Evolutionary conservation across 495 filamentous ascomycete genomes (phyloP), one percentile per base, ranked within the genome.

Genomic region (Cryomyces minteri): DNA sequence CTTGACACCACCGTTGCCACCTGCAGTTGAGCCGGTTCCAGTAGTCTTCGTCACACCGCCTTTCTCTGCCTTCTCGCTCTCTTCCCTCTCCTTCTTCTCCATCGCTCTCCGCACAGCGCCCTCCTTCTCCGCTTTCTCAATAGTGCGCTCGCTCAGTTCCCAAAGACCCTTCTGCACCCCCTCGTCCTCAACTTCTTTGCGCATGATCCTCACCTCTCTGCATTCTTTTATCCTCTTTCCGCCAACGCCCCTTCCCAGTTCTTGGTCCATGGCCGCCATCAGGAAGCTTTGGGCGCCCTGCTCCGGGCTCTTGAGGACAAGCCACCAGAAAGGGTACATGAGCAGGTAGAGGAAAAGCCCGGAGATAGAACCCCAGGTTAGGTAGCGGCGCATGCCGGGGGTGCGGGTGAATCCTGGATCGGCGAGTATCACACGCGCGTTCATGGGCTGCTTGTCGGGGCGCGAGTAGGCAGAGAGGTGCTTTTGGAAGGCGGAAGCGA

Each of bases 271-370:
- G 3, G 77, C 76, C 4, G 87, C 88, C 48, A 73, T 77, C 36
- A 96, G 60, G 38, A 96, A 78, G 37, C 82, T 84, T 63, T 99
- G 86, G 7, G 87, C 84, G 10, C 84, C 90, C 60, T 80, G 76
- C 32, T 75, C 60, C 0, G 85, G 68, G 39, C 79, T 84, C 59
- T 96, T 99, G 10, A 99, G 68, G 4, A 93, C 58, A 34, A 96
- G 54, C 84, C 88, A 99, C 66, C 79, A 83, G 9, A 93, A 47
- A 3, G 79, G 72, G 68, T 82, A 96, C 36, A 73, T 73, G 28
- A 84, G 10, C 3, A 95, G 51, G 58, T 99, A 99, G 9, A 87
- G 4, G 1, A 76, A 48, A 10, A 99, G 63, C 0, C 92, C 92
- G 74, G 74, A 83, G 0, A 99, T 61, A 6, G 78, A 80, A 0